phyloP scores from a whole-genome alignment of 768 basidiomycete genomes.

The Pisolithus sp. region DNA sequence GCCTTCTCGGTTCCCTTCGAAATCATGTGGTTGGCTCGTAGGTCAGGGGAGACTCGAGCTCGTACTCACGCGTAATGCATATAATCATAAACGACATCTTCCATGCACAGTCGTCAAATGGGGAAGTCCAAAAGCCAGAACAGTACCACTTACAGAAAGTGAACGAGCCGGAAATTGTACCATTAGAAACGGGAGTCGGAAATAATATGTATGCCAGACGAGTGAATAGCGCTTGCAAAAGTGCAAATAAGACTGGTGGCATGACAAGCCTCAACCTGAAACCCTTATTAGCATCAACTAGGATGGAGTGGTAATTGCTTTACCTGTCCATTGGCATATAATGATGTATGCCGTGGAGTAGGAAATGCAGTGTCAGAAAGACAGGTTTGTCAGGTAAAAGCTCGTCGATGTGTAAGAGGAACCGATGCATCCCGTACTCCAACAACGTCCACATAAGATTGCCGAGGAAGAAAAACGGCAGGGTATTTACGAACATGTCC shows the following conservation, averaged over 20 bases:
- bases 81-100: constrained; percentile 79
- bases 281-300: constrained; percentile 2
- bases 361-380: constrained; percentile 83
- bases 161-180: constrained; percentile 77
- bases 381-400: constrained; percentile 75
- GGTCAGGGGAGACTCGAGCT: background rate
- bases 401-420: constrained; percentile 94
- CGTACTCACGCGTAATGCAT: constrained; percentile 86
- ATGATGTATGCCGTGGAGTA: constrained; percentile 94
- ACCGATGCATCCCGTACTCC: constrained; percentile 91
- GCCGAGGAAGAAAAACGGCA: constrained; percentile 72
- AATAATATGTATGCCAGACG: constrained; percentile 76
- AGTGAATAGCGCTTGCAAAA: constrained; percentile 81
- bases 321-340: constrained; percentile 95
- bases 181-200: constrained; percentile 81
- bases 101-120: constrained; percentile 4
- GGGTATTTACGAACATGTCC: constrained; percentile 46
- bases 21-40: constrained; percentile 67
- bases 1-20: constrained; percentile 97
- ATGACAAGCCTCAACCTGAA: constrained; percentile 86
- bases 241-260: constrained; percentile 82
- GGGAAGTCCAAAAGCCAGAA: background rate
- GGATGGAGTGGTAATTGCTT: constrained; percentile 13
- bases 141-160: constrained; percentile 54
- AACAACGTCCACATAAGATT: constrained; percentile 91